A percentile compares a stretch with the other conserved stretches of the same genome.
Evolutionary conservation across 1,284 basidiomycete genomes (phyloP).

Genomic region (Xerocomus nothofagi): DNA sequence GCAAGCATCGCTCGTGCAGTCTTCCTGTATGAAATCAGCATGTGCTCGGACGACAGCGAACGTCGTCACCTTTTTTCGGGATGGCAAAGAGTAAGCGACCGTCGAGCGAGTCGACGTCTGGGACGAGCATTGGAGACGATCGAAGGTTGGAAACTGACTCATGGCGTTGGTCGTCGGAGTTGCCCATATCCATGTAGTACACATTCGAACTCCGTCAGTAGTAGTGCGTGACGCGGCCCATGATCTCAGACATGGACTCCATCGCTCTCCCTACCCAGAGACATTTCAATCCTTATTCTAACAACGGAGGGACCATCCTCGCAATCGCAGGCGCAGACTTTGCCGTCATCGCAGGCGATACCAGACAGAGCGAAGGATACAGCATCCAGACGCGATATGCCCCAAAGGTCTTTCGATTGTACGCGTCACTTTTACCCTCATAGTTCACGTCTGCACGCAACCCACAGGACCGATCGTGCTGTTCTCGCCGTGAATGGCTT

Average conservation of each 20-base stretch:
- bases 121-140: neutral
- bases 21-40: conserved; percentile 54
- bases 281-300: conserved; percentile 83
- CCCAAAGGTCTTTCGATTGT: conserved; percentile 87
- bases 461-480: conserved; percentile 81
- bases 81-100: conserved; percentile 89
- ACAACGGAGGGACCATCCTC: conserved; percentile 93
- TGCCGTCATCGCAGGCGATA: conserved; percentile 91
- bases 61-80: conserved; percentile 88
- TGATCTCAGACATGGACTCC: conserved; percentile 37
- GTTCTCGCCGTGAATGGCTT: conserved; percentile 94
- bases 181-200: too few species aligned
- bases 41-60: neutral
- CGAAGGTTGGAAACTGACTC: conserved; percentile 19
- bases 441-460: conserved; percentile 2
- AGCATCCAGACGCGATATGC: conserved; percentile 95
- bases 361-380: conserved; percentile 91
- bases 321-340: conserved; percentile 93
- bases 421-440: conserved; percentile 21
- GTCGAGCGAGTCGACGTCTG: conserved; percentile 52
- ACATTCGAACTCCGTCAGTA: too few species aligned
- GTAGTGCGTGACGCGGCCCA: conserved; percentile 33
- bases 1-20: conserved; percentile 90
- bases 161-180: too few species aligned
- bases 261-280: conserved; percentile 52